Base-by-base conservation (phyloP, 1,139 yeast species). In the Hyphopichia buzzinii region DNA sequence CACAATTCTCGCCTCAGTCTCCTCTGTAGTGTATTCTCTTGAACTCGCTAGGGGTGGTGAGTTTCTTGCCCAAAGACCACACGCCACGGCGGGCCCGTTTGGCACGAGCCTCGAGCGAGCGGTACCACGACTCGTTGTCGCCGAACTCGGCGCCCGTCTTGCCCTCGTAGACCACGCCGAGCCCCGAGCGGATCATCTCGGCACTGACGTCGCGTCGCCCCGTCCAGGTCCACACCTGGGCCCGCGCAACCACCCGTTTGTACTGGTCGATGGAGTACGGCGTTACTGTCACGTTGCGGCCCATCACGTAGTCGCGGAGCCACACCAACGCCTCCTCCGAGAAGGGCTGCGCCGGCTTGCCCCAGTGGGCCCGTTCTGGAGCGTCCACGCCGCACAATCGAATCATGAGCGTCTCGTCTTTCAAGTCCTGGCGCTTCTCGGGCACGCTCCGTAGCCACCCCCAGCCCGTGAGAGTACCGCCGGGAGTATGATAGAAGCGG, bases 381-480 rank as follows among this genome's bases (percentile, higher is more conserved):
- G 99, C 98, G 67, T 92, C 99, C n/a, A 92, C 81, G 0, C 97
- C 99, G 58, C 95, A 85, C 23, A 92, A 62, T 33, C 99, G 68
- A 11, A 94, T 77, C 61, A 77, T 72, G 21, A 77, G 63, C 2
- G 87, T 77, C 49, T 77, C 74, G 46, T 79, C 80, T 48, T 77
- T 79, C 35, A 81, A 55, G 25, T 59, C 67, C 34, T 64, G 50
- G 41, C 78, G 66, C 26, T 65, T 56, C 31, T 50, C 73, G 38
- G 53, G 84, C 34, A 62, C 65, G 28, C 41, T 50, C 36, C 97
- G 64, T 14, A 87, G 53, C 96, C 96, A 88, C 8, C 95, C 92
- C 98, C 98, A 92, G 0, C 99, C 99, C 4, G 82, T 76, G 1
- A 81, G 51, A 0, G 73, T 40, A 0, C 98, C 98, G 3, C 97